Conservation (phyloP, 2,329 filamentous ascomycete species). For the Clarireedia homoeocarpa region DNA sequence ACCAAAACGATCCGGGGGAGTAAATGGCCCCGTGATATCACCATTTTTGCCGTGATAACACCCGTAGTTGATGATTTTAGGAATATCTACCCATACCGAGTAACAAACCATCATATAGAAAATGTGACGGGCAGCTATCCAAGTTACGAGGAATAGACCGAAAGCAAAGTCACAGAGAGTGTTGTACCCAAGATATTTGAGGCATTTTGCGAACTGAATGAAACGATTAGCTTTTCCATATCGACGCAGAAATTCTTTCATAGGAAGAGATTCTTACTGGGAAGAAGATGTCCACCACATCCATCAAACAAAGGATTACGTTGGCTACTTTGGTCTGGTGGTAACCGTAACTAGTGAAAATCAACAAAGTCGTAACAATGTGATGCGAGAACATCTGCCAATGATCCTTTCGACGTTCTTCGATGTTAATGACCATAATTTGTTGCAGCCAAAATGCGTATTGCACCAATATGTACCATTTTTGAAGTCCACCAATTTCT, state of each 20-base stretch:
- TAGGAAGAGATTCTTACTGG: constrained; percentile 47
- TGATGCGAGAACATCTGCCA: constrained; percentile 96
- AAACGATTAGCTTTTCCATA: constrained; percentile 4
- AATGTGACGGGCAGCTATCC: constrained; percentile 77
- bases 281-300: constrained; percentile 81
- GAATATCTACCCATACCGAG: constrained; percentile 66
- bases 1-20: constrained; percentile 41
- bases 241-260: background rate
- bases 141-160: constrained; percentile 75
- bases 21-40: constrained; percentile 46
- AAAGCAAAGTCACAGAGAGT: constrained; percentile 76
- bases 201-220: constrained; percentile 72
- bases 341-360: constrained; percentile 78
- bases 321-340: constrained; percentile 83
- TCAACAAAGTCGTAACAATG: constrained; percentile 75
- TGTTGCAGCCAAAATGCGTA: constrained; percentile 93
- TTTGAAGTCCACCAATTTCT: constrained; percentile 65
- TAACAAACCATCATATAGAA: constrained; percentile 74
- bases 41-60: constrained; percentile 60
- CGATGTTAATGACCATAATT: constrained; percentile 88
- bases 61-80: constrained; percentile 53
- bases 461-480: constrained; percentile 85
- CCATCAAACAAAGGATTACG: constrained; percentile 86
- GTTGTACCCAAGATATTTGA: constrained; percentile 79
- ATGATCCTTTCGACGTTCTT: constrained; percentile 89